These are phyloP conservation scores for Apium graveolens DNA, from an alignment of 129 eudicot species.

Conservation along the genomic window DNA sequence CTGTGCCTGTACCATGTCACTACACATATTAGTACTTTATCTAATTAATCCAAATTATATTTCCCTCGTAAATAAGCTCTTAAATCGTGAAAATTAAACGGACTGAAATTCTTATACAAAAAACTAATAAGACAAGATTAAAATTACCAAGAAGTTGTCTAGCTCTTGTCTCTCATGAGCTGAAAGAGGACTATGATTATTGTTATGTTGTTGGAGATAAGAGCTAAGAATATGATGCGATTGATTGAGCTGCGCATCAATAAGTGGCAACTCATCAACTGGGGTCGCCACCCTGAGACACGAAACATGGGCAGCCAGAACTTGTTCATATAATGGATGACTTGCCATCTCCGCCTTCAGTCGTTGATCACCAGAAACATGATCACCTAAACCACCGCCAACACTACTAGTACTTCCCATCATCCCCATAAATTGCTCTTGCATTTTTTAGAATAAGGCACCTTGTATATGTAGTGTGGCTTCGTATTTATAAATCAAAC, in stretches of 20 bases:
- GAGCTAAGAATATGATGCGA: conserved; percentile 59
- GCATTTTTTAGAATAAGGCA: conserved; percentile 27
- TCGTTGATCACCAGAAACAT: conserved; percentile 37
- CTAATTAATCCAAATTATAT: background rate
- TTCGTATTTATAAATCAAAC: no score
- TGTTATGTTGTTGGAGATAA: conserved; percentile 37
- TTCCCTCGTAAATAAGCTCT: background rate
- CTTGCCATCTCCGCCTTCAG: conserved; percentile 74
- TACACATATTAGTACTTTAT: background rate
- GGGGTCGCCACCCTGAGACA: conserved; percentile 92
- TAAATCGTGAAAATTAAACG: no score
- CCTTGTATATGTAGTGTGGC: no score
- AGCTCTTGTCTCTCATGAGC: conserved; percentile 86
- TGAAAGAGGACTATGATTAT: conserved; percentile 30
- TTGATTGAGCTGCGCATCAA: conserved; percentile 73
- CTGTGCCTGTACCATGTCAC: conserved; percentile 50
- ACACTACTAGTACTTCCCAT: conserved; percentile 40
- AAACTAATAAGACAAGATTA: no score
- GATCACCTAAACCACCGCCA: conserved; percentile 38
- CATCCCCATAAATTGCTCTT: conserved; percentile 64
- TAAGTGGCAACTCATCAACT: conserved; percentile 71
- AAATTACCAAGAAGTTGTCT: conserved; percentile 64
- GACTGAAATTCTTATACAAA: background rate
- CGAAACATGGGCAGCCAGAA: conserved; percentile 79
- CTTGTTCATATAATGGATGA: conserved; percentile 79